These are phyloP conservation scores for Geranium rotundifolium DNA, from an alignment of 345 rosid genomes.

Conservation along the genomic window DNA sequence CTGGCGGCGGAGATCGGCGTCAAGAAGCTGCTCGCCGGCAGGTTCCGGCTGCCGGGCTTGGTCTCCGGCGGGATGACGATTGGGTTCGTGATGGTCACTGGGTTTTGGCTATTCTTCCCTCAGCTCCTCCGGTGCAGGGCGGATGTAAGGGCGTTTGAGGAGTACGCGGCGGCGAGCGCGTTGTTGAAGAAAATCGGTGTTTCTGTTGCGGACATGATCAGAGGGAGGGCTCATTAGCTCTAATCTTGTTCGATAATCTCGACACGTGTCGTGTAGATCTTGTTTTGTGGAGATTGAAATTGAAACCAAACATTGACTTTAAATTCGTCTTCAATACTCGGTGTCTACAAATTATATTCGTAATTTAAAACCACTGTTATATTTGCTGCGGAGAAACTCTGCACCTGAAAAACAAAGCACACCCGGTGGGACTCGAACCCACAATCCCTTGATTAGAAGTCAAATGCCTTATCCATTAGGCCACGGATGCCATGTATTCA, in stretches of 20 bases:
- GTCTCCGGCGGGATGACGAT: constrained; percentile 27
- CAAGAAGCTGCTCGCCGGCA: constrained; percentile 32
- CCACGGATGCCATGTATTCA: constrained; percentile 17
- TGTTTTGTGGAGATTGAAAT: too few relatives aligned
- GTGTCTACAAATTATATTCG: too few relatives aligned
- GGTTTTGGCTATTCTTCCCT: constrained; percentile 29
- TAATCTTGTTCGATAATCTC: too few relatives aligned
- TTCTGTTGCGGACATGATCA: neutral
- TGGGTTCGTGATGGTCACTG: constrained; percentile 20
- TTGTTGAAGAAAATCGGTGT: constrained; percentile 3
- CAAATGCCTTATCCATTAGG: constrained; percentile 27
- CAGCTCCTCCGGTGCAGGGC: constrained; percentile 15
- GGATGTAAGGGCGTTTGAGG: constrained; percentile 26
- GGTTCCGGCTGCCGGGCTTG: constrained; percentile 34
- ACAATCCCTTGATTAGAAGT: constrained; percentile 28
- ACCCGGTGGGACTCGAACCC: constrained; percentile 27
- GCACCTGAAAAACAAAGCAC: too few relatives aligned
- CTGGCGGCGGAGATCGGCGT: constrained; percentile 16
- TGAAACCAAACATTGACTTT: too few relatives aligned
- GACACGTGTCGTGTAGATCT: too few relatives aligned
- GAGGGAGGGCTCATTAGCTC: neutral
- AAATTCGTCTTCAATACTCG: too few relatives aligned
- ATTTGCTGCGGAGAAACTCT: too few relatives aligned
- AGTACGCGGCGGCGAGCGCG: constrained; percentile 25
- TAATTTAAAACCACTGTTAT: too few relatives aligned